Base-by-base conservation (phyloP, 345 rosid species). In the Fremontodendron californicum region DNA sequence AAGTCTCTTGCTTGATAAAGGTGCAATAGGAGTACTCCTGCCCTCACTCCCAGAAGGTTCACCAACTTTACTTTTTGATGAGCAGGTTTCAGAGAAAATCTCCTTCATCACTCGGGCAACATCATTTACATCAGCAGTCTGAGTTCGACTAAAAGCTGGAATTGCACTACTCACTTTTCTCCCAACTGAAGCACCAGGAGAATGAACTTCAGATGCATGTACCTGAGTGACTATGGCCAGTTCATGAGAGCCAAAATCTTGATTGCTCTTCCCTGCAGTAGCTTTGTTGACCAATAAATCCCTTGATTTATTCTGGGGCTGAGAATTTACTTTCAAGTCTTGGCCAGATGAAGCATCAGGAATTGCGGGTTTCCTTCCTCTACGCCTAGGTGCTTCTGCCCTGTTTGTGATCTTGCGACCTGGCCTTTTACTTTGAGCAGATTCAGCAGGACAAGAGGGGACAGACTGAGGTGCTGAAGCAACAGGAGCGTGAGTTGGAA, bases 91-190 rank as follows among this genome's bases (percentile, higher is more conserved):
- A 4, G 95, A 91, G 73, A 88, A 88, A n/a, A 91, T 85, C 79
- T 89, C 89, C 87, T 91, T 89, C 92, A 89, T 87, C 81, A 88
- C 90, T 81, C 91, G 87, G 54, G 95, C 93, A 84, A 91, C 93
- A 80, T 86, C 91, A 76, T 77, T 87, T 58, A 89, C 82, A 76
- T 86, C 91, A 82, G 91, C 85, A 39, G 89, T 82, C 75, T 87
- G 88, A 80, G 81, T 75, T 83, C 82, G 92, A 45, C 80, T 81
- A 31, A 82, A 75, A 68, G 83, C 75, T 37, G 77, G 87, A 77
- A 71, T 73, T 75, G 82, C 84, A 66, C 57, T 21, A 72, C 75
- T 43, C 42, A 78, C 85, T 64, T 71, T 79, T 45, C 77, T 77
- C 74, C 70, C 76, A 65, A 58, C 75, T 16, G 67, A 73, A 77